phyloP scores from a whole-genome alignment of 768 basidiomycete genomes.

The Collybiopsis confluens region DNA sequence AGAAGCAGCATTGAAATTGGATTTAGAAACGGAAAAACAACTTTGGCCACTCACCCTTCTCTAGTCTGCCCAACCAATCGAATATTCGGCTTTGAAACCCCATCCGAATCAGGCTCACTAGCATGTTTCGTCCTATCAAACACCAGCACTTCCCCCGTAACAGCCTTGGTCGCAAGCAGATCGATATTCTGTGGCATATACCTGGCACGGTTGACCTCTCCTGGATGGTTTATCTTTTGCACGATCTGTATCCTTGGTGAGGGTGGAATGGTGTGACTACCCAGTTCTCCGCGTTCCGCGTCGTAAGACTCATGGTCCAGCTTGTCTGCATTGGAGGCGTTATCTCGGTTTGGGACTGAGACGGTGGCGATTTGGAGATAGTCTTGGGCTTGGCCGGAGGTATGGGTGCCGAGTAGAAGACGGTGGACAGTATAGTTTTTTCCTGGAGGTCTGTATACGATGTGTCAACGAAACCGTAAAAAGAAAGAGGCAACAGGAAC shows the following conservation, averaged over 20 bases:
- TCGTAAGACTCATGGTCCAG: conserved; percentile 81
- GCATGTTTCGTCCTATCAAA: conserved; percentile 98
- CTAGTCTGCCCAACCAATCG: conserved; percentile 83
- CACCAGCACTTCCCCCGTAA: conserved; percentile 86
- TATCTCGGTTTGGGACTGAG: conserved; percentile 82
- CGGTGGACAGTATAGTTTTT: conserved; percentile 96
- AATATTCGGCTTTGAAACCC: conserved; percentile 87
- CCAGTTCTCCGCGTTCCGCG: conserved; percentile 90
- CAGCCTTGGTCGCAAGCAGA: conserved; percentile 91
- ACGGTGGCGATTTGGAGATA: conserved; percentile 95
- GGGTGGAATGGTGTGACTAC: conserved; percentile 84
- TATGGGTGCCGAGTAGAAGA: conserved; percentile 94
- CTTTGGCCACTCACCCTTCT: conserved; percentile 89
- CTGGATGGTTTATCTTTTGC: conserved; percentile 91
- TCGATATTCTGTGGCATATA: conserved; percentile 99
- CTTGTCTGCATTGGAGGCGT: conserved; percentile 64
- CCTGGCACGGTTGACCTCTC: conserved; percentile 94
- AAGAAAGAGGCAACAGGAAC: conserved; percentile 9
- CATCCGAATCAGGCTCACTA: conserved; percentile 83
- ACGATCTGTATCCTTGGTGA: conserved; percentile 84
- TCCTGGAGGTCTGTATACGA: conserved; percentile 63
- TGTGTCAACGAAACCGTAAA: background rate
- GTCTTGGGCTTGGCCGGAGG: conserved; percentile 90
- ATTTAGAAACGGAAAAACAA: background rate
- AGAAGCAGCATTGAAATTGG: conserved; percentile 10